These are phyloP conservation scores for Pichia norvegensis DNA, from an alignment of 1,139 yeast species.

Conservation along the genomic window DNA sequence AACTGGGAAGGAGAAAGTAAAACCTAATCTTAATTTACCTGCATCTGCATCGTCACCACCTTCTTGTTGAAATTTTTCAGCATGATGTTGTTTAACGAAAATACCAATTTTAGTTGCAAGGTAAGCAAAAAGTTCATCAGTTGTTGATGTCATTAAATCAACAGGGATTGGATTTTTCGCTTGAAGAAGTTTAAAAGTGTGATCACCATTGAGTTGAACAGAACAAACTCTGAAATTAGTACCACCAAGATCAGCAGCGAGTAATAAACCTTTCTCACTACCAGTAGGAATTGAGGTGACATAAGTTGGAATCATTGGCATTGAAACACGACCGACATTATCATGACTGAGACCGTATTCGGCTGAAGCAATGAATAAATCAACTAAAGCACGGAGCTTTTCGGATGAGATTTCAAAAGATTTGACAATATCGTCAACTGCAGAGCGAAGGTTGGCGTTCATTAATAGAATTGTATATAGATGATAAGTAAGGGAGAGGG, in stretches of 20 bases:
- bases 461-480: too few relatives aligned
- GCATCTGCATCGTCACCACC: conserved; percentile 19
- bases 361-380: conserved; percentile 57
- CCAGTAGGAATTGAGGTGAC: conserved; percentile 81
- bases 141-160: conserved; percentile 52
- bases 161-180: conserved; percentile 66
- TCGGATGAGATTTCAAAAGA: conserved; percentile 50
- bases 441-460: conserved; percentile 10
- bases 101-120: conserved; percentile 60
- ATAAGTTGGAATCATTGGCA: conserved; percentile 87
- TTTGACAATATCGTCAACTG: conserved; percentile 42
- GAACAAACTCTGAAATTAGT: conserved; percentile 89
- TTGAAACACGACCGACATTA: conserved; percentile 27
- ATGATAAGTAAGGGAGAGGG: background rate
- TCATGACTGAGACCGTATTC: conserved; percentile 48
- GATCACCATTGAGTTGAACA: conserved; percentile 69
- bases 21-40: conserved; percentile 60
- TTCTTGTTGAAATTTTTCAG: conserved; percentile 28
- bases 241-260: conserved; percentile 86
- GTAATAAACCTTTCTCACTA: conserved; percentile 61
- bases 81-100: conserved; percentile 60
- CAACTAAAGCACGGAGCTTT: conserved; percentile 49
- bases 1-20: conserved; percentile 90
- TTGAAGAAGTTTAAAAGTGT: conserved; percentile 65
- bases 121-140: conserved; percentile 57